phyloP scores from a whole-genome alignment of 805 yeast genomes.

The Helenozyma rhizophorensis region DNA sequence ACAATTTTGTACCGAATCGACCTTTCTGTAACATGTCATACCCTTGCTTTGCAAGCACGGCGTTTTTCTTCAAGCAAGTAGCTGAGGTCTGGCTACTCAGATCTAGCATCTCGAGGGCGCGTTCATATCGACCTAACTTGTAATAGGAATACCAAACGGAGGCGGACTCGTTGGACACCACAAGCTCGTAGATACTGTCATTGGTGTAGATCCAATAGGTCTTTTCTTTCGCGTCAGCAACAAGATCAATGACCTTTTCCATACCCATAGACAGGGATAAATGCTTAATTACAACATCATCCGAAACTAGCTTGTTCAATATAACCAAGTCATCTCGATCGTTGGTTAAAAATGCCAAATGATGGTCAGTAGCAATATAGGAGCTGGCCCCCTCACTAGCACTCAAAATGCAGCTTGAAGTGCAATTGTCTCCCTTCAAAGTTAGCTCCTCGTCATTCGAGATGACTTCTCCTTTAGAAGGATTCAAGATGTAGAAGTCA shows the following conservation, averaged over 20 bases:
- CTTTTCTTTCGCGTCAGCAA: slow-evolving; percentile 29
- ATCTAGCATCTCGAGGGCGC: slow-evolving; percentile 45
- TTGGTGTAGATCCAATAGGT: slow-evolving; percentile 79
- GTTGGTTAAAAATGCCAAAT: slow-evolving; percentile 20
- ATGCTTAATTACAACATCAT: slow-evolving; percentile 3
- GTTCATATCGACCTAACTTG: slow-evolving; percentile 44
- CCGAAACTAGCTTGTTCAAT: slow-evolving; percentile 26
- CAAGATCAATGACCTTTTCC: slow-evolving; percentile 22
- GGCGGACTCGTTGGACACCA: slow-evolving; percentile 61
- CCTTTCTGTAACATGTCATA: slow-evolving; percentile 33
- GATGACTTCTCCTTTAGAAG: slow-evolving; percentile 16
- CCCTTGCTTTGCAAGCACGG: slow-evolving; percentile 53
- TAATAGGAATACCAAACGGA: slow-evolving; percentile 61
- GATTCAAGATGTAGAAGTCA: too few species aligned
- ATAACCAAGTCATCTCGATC: slow-evolving; percentile 17
- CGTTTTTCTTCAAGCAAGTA: slow-evolving; percentile 26
- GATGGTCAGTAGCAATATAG: slow-evolving; percentile 28
- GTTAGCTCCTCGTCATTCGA: slow-evolving; percentile 31
- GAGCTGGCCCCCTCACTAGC: slow-evolving; percentile 6
- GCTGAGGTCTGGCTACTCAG: background rate
- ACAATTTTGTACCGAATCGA: slow-evolving; percentile 8
- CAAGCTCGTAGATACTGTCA: slow-evolving; percentile 62
- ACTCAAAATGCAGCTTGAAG: too few species aligned
- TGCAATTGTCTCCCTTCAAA: slow-evolving; percentile 12
- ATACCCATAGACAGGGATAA: slow-evolving; percentile 1